A percentile compares a stretch with the other conserved stretches of the same genome.
Evolutionary conservation across 1,284 basidiomycete species (phyloP).

Genomic region (Trichosporon sp.): DNA sequence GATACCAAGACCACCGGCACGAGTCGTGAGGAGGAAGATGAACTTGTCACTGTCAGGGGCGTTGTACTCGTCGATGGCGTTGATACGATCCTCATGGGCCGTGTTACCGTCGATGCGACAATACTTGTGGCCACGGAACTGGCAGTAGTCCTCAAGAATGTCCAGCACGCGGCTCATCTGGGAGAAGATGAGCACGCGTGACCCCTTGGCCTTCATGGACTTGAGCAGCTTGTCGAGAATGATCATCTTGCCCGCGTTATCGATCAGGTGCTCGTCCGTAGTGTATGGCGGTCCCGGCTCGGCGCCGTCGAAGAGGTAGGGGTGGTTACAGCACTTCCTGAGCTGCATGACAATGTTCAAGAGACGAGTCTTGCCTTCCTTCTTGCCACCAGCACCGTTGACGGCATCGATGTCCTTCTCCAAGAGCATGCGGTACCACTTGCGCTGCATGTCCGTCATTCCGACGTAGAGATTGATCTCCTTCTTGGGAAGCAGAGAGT

Average conservation of each 20-base stretch:
- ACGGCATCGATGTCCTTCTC: constrained; percentile 99
- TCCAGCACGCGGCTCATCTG: constrained; percentile 96
- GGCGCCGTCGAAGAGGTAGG: constrained; percentile 74
- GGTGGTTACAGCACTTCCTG: constrained; percentile 56
- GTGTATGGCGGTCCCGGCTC: constrained; percentile 98
- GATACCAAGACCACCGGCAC: constrained; percentile 97
- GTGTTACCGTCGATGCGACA: constrained; percentile 96
- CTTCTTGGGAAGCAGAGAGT: constrained; percentile 93
- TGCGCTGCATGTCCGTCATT: constrained; percentile 95
- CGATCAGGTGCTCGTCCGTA: constrained; percentile 92
- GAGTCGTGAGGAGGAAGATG: constrained; percentile 92
- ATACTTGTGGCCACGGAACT: constrained; percentile 87
- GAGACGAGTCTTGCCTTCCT: constrained; percentile 94
- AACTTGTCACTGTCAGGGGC: constrained; percentile 92
- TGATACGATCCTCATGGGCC: constrained; percentile 91
- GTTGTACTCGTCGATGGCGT: constrained; percentile 97
- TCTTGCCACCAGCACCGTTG: constrained; percentile 92
- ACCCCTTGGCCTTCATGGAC: constrained; percentile 86
- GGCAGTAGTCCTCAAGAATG: constrained; percentile 95
- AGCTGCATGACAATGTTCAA: constrained; percentile 99
- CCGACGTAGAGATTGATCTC: constrained; percentile 99
- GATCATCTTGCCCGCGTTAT: constrained; percentile 96
- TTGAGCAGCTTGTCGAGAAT: constrained; percentile 90
- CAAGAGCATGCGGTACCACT: constrained; percentile 92
- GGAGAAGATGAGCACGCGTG: constrained; percentile 92